Conservation (phyloP, 148 eudicot genomes). For the Nyssa sinensis region DNA sequence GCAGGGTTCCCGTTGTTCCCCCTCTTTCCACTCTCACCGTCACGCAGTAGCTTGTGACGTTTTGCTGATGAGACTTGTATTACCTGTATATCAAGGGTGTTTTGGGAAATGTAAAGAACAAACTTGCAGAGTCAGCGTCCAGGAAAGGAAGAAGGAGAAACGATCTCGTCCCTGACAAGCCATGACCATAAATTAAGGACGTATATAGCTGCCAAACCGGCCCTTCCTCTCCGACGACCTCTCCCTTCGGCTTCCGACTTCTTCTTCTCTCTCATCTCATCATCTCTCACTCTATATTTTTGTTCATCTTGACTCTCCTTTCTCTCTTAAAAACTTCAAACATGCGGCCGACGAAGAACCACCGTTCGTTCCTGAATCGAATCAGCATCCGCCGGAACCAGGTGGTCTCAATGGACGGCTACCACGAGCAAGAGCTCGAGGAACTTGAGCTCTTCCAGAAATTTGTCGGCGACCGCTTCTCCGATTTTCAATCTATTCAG, state of each 20-base stretch:
- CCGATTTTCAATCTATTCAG: slow-evolving; percentile 35
- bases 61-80: too few species aligned
- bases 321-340: slow-evolving; percentile 34
- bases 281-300: too few species aligned
- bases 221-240: background rate
- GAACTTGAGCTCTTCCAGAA: slow-evolving; percentile 70
- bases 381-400: slow-evolving; percentile 90
- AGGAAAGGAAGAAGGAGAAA: too few species aligned
- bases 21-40: too few species aligned
- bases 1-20: too few species aligned
- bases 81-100: background rate
- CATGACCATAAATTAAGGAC: background rate
- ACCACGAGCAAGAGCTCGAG: slow-evolving; percentile 44
- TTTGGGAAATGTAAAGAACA: background rate
- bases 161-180: background rate
- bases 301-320: too few species aligned
- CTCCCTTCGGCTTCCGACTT: background rate
- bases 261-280: background rate
- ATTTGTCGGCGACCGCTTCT: slow-evolving; percentile 61
- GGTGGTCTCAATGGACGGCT: slow-evolving; percentile 56
- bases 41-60: too few species aligned
- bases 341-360: slow-evolving; percentile 53
- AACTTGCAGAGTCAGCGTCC: background rate
- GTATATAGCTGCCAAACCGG: background rate
- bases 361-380: slow-evolving; percentile 70